Percentiles rank a stretch among this genome's conserved stretches.
Conservation (phyloP, 129 eudicot genomes). For the Tanacetum coccineum region DNA sequence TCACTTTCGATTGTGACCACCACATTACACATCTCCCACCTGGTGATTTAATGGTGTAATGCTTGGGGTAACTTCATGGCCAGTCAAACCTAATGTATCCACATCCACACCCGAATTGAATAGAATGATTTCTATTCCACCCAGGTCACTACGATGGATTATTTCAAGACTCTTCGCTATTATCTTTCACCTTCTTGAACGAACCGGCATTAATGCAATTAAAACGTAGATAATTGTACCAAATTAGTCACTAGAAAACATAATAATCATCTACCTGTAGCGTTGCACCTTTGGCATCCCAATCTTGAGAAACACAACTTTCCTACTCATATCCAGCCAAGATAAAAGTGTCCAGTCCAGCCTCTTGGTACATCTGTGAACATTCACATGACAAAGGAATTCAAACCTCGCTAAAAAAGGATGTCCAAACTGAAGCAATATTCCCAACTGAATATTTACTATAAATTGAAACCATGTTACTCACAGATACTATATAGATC, state of each 20-base stretch:
- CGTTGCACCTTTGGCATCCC: constrained; percentile 99
- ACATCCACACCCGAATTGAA: constrained; percentile 97
- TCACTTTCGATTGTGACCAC: too few relatives aligned
- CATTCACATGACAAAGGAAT: too few relatives aligned
- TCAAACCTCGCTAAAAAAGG: too few relatives aligned
- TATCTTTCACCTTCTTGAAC: constrained; percentile 89
- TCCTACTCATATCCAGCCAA: too few relatives aligned
- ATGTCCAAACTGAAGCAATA: too few relatives aligned
- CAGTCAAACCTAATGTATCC: constrained; percentile 81
- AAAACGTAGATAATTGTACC: neutral
- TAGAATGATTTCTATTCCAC: constrained; percentile 93
- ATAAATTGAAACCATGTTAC: too few relatives aligned
- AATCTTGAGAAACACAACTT: constrained; percentile 90
- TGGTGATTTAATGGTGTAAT: too few relatives aligned
- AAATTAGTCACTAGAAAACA: neutral
- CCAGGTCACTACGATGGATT: constrained; percentile 88
- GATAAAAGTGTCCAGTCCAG: too few relatives aligned
- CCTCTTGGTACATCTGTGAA: too few relatives aligned
- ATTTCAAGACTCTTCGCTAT: constrained; percentile 96
- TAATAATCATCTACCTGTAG: constrained; percentile 46
- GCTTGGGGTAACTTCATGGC: constrained; percentile 69
- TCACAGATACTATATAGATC: too few relatives aligned
- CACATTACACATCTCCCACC: too few relatives aligned
- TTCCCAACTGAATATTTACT: too few relatives aligned
- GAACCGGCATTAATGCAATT: neutral